Base-by-base conservation (phyloP, 768 basidiomycete species). In the Termitomyces sp. region DNA sequence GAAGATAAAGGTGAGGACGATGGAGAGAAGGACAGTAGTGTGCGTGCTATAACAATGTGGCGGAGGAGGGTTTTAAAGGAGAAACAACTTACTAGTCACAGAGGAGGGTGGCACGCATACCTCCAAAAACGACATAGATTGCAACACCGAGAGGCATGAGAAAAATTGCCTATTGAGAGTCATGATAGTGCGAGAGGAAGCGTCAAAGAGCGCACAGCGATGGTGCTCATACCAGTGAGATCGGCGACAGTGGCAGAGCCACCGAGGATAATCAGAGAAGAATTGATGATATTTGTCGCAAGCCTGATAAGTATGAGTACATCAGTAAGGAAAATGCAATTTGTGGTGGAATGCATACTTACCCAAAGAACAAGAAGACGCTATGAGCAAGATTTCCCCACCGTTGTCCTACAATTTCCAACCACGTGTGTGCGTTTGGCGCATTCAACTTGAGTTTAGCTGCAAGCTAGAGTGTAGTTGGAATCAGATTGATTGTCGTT, bases 391-490 rank as follows among this genome's bases (percentile, higher is more conserved):
- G 60, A 6, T 70, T 83, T 0, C 94, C 95, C 90, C 93, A 98
- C 11, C 90, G 79, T 1, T 75, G 79, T 2, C 80, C 83, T 54
- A 95, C 83, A 62, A 97, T 93, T 68, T 97, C 92, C 20, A 94
- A 79, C 85, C 87, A 97, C 18, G 92, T 95, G 56, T 91, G 88
- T 0, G 88, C 87, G 59, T 87, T 86, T 0, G 94, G 92, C 1
- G 95, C 94, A 60, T 97, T 92, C 22, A 91, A 72, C 71, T 98
- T 97, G 58, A 96, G 80, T 67, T 96, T 97, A 18, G 92, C 90
- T 0, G 94, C 91, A 46, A 95, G 78, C 83, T 92, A 71, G 32
- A 51, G 6, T 20, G 32, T 11, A 24, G 9, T 26, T 9, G 5
- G 22, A 16, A 4, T 11, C 14, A 3, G 91, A 63, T 94, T 10